These are phyloP conservation scores for Thymus quinquecostatus DNA, from an alignment of 257 asterid genomes.

Conservation along the genomic window DNA sequence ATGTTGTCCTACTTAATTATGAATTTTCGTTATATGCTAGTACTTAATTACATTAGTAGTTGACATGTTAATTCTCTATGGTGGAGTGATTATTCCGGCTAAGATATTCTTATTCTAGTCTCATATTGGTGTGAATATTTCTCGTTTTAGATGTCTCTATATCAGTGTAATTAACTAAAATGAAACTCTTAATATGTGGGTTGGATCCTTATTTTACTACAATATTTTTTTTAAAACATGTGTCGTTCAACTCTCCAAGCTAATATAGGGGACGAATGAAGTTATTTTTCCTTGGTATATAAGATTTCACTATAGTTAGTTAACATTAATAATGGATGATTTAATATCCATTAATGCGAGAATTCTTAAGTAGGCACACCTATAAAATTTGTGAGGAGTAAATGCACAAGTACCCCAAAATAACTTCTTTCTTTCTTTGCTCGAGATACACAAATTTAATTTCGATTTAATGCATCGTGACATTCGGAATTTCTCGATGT, in stretches of 20 bases:
- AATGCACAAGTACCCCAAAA: slow-evolving; percentile 23
- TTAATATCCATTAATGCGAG: slow-evolving; percentile 22
- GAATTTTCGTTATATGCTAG: no score
- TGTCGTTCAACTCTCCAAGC: no score
- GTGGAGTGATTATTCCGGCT: not conserved
- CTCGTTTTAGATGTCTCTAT: no score
- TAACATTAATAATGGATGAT: not conserved
- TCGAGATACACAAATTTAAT: not conserved
- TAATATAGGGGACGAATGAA: no score
- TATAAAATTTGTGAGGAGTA: slow-evolving; percentile 24
- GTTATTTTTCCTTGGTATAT: not conserved
- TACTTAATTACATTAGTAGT: not conserved
- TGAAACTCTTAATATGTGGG: no score
- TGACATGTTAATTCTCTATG: not conserved
- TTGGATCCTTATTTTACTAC: no score
- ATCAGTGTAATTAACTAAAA: no score
- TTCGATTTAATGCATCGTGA: no score
- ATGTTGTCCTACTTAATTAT: no score
- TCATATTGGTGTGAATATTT: no score
- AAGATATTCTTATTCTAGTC: not conserved
- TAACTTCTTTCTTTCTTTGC: not conserved
- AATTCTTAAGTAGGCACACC: slow-evolving; percentile 33
- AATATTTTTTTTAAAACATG: no score
- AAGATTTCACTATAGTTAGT: not conserved
- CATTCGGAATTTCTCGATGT: no score